A percentile compares a stretch with the other conserved stretches of the same genome.
phyloP scores from a whole-genome alignment of 345 rosid genomes.

The Alliaria petiolata region DNA sequence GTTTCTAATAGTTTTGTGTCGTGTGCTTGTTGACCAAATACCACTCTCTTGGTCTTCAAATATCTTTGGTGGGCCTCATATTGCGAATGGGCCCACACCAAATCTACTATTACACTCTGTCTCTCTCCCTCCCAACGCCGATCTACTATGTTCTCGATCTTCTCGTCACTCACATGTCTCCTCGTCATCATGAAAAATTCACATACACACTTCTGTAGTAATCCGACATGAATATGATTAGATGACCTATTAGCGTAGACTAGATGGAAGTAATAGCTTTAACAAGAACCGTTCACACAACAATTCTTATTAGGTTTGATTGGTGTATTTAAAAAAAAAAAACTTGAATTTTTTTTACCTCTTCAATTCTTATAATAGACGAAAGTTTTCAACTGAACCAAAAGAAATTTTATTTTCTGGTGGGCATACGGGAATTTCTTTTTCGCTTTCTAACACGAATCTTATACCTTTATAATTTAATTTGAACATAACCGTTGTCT shows the following conservation, averaged over 20 bases:
- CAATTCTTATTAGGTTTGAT: too few species aligned
- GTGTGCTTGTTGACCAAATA: conserved; percentile 9
- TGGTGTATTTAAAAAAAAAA: too few species aligned
- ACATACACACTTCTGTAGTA: not conserved
- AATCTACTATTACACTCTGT: conserved; percentile 9
- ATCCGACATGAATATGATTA: not conserved
- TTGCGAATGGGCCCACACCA: conserved; percentile 18
- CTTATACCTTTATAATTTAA: too few species aligned
- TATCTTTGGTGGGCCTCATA: conserved; percentile 27
- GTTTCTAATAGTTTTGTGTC: conserved; percentile 1
- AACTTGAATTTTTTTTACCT: too few species aligned
- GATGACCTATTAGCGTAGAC: not conserved
- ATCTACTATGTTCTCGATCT: conserved; percentile 2
- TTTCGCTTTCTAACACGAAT: too few species aligned
- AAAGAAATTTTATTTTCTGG: not conserved
- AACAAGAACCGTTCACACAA: not conserved
- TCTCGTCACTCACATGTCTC: conserved; percentile 14
- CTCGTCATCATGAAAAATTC: not conserved
- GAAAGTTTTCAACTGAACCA: not conserved
- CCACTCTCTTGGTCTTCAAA: conserved; percentile 24
- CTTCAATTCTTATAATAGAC: too few species aligned
- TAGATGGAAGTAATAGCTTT: not conserved
- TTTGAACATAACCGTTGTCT: too few species aligned
- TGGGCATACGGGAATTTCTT: not conserved
- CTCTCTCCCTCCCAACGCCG: conserved; percentile 10